Conservation (phyloP, 78 protist genomes). For the slime mould (Dictyostelium discoideum) region DNA sequence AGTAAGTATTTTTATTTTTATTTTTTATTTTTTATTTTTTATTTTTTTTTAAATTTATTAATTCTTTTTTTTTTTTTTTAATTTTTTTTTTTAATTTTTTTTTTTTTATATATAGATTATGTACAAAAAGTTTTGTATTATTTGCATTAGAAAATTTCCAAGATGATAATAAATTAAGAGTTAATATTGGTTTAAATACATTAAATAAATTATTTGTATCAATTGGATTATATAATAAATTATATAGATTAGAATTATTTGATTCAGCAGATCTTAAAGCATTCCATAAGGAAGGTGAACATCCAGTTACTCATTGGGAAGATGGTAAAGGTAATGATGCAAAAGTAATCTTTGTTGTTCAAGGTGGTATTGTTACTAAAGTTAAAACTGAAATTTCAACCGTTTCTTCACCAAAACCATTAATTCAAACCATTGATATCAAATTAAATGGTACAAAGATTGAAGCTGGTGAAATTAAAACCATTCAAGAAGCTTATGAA, state of each 20-base stretch:
- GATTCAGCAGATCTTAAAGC: slow-evolving; percentile 35
- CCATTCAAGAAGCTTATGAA: slow-evolving; percentile 20
- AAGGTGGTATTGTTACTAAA: not conserved
- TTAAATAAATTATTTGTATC: slow-evolving; percentile 43
- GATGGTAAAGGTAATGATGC: slow-evolving; percentile 8
- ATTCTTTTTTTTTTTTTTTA: not conserved
- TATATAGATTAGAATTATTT: slow-evolving; percentile 54
- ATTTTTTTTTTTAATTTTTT: not conserved
- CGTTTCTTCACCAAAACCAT: slow-evolving; percentile 2
- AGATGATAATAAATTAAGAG: slow-evolving; percentile 7
- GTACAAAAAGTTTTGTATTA: slow-evolving; percentile 14
- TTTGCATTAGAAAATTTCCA: slow-evolving; percentile 16
- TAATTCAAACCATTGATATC: not conserved
- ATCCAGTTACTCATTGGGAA: slow-evolving; percentile 31
- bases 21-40: not conserved
- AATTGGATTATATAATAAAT: not conserved
- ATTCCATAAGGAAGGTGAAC: slow-evolving; percentile 55
- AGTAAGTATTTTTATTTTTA: slow-evolving; percentile 9
- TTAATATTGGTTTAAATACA: slow-evolving; percentile 38
- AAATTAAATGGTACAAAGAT: not conserved
- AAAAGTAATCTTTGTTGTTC: slow-evolving; percentile 28
- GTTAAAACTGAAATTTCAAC: slow-evolving; percentile 18
- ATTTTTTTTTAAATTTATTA: not conserved
- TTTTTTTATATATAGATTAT: slow-evolving; percentile 20
- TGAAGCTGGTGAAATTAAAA: not conserved